Evolutionary conservation across 176 grass and related monocot species (phyloP).

Genomic region (Bolboschoenus planiculmis): DNA sequence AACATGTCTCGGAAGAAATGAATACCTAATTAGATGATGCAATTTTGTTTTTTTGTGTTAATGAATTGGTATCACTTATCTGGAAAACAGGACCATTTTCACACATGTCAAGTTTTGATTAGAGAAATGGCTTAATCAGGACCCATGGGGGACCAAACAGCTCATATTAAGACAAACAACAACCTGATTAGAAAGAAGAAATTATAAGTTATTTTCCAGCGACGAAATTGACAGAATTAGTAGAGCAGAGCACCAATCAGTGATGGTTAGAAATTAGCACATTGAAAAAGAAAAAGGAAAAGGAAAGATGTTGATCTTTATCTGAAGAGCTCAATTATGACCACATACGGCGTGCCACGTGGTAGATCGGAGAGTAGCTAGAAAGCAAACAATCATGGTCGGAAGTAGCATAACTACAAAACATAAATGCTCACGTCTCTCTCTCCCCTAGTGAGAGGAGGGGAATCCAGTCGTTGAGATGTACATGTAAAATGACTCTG

Average conservation of each 20-base stretch:
- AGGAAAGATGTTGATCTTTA: background rate
- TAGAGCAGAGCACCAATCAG: conserved; percentile 16
- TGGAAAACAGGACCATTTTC: background rate
- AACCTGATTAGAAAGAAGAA: background rate
- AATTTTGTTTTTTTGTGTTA: background rate
- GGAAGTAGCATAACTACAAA: background rate
- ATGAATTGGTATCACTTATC: conserved; percentile 8
- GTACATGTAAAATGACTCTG: conserved; percentile 2
- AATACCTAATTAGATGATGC: background rate
- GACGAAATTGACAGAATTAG: background rate
- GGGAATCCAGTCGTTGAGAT: conserved; percentile 20
- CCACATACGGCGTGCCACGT: conserved; percentile 9
- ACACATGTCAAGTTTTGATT: background rate
- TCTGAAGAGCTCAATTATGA: background rate
- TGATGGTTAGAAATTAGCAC: conserved; percentile 11
- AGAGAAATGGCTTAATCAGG: background rate
- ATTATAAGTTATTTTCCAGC: background rate
- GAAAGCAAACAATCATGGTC: background rate
- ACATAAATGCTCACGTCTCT: conserved; percentile 11
- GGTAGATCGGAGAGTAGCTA: conserved; percentile 1
- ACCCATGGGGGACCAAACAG: conserved; percentile 15
- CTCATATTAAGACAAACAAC: conserved; percentile 14
- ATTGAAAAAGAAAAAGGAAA: background rate
- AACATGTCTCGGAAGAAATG: background rate
- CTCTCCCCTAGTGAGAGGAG: conserved; percentile 14